Evolutionary conservation across 108 stramenopile species (phyloP).

Genomic region (Hondaea fermentalgiana): DNA sequence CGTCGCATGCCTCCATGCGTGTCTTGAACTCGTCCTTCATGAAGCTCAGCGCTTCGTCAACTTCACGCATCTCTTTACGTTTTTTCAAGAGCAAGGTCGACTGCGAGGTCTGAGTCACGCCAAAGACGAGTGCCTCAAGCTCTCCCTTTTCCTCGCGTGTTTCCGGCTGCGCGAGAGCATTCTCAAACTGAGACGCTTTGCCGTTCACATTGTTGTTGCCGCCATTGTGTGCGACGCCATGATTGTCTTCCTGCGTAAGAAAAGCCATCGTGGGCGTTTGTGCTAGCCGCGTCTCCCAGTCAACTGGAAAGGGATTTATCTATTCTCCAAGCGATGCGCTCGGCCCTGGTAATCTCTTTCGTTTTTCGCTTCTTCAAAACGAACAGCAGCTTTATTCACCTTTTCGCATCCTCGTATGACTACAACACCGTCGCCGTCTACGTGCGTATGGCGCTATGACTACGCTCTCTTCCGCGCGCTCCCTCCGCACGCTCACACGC

Average conservation of each 20-base stretch:
- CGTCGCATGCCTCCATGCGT: conserved; percentile 40
- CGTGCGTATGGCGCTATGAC: too few relatives aligned
- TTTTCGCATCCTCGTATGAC: too few relatives aligned
- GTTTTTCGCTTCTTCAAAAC: too few relatives aligned
- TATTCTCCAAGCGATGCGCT: too few relatives aligned
- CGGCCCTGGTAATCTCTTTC: too few relatives aligned
- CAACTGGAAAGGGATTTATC: too few relatives aligned
- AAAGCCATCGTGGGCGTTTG: not conserved
- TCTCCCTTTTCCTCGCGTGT: conserved; percentile 1
- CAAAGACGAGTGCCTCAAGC: conserved; percentile 15
- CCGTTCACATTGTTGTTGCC: not conserved
- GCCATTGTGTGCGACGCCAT: not conserved
- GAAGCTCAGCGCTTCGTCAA: conserved; percentile 46
- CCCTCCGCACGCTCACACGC: too few relatives aligned
- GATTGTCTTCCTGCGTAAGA: not conserved
- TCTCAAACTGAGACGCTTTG: not conserved
- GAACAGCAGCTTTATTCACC: too few relatives aligned
- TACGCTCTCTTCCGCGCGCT: too few relatives aligned
- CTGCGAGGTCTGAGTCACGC: conserved; percentile 47
- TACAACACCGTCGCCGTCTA: too few relatives aligned
- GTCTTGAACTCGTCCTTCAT: conserved; percentile 51
- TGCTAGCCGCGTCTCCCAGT: too few relatives aligned
- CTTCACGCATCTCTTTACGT: conserved; percentile 58
- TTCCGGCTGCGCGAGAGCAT: not conserved
- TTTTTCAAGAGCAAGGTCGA: conserved; percentile 53